phyloP scores from a whole-genome alignment of 306 rosid genomes.

The Fagus crenata region DNA sequence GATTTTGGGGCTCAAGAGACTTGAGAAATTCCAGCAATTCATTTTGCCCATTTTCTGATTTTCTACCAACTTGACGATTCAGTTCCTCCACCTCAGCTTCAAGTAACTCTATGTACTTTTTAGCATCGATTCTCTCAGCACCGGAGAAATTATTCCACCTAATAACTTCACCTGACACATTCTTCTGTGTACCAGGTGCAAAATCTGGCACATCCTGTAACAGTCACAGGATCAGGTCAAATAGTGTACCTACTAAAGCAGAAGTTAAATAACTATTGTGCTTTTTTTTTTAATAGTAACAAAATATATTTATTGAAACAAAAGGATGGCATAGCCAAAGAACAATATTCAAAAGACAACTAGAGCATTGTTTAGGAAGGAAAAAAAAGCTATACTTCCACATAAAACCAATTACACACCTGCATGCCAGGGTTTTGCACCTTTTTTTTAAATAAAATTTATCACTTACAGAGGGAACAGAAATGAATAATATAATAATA shows the following conservation, averaged over 20 bases:
- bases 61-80: slow-evolving; percentile 84
- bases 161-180: slow-evolving; percentile 91
- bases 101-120: slow-evolving; percentile 89
- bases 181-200: slow-evolving; percentile 94
- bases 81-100: slow-evolving; percentile 95
- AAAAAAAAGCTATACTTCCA: not conserved
- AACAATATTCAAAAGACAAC: not conserved
- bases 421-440: not conserved
- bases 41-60: slow-evolving; percentile 69
- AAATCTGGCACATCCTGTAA: slow-evolving; percentile 81
- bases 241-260: slow-evolving; percentile 24
- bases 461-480: not conserved
- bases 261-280: not conserved
- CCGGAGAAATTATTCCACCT: slow-evolving; percentile 94
- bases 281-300: too few relatives aligned
- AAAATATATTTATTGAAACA: too few relatives aligned
- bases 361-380: not conserved
- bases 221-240: slow-evolving; percentile 27
- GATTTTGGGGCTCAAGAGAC: slow-evolving; percentile 93
- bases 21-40: slow-evolving; percentile 89
- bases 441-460: not conserved
- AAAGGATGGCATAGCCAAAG: too few relatives aligned
- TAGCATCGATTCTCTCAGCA: slow-evolving; percentile 81
- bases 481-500: too few relatives aligned
- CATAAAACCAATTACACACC: not conserved